Conservation (phyloP, 2,329 filamentous ascomycete species). For the Phoma herbarum region DNA sequence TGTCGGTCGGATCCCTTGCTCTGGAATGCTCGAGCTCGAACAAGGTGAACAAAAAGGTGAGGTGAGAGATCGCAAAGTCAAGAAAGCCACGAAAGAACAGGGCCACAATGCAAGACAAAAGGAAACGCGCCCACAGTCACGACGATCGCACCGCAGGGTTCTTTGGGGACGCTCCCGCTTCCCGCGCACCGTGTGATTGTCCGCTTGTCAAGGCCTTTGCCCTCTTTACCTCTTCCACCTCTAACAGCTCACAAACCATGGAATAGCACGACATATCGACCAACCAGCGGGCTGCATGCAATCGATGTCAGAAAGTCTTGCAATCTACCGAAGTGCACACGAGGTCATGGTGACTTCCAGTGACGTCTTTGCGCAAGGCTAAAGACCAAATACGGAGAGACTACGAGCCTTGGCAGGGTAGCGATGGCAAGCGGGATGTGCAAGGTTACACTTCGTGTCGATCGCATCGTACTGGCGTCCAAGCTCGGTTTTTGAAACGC, state of each 20-base stretch:
- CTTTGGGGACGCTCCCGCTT: constrained; percentile 16
- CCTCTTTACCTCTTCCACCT: constrained; percentile 11
- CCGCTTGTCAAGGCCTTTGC: constrained; percentile 12
- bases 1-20: constrained; percentile 14
- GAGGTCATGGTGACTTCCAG: constrained; percentile 23
- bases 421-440: constrained; percentile 12
- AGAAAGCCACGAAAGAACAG: constrained; percentile 14
- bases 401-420: constrained; percentile 17
- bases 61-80: constrained; percentile 10
- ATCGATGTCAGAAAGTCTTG: constrained; percentile 5
- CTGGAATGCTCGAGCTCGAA: constrained; percentile 16
- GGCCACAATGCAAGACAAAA: constrained; percentile 15
- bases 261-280: constrained; percentile 14
- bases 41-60: constrained; percentile 16
- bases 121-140: constrained; percentile 18
- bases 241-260: constrained; percentile 13
- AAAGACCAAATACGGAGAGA: constrained; percentile 16
- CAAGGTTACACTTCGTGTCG: constrained; percentile 20
- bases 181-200: constrained; percentile 16
- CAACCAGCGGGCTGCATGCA: constrained; percentile 14
- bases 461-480: constrained; percentile 17
- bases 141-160: constrained; percentile 18
- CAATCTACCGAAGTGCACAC: constrained; percentile 11
- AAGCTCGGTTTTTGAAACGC: constrained; percentile 16
- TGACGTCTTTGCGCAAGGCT: constrained; percentile 23